A percentile compares a stretch with the other conserved stretches of the same genome.
These are phyloP conservation scores for Apiotrichum gamsii DNA, from an alignment of 1,284 basidiomycete species.

Conservation along the genomic window DNA sequence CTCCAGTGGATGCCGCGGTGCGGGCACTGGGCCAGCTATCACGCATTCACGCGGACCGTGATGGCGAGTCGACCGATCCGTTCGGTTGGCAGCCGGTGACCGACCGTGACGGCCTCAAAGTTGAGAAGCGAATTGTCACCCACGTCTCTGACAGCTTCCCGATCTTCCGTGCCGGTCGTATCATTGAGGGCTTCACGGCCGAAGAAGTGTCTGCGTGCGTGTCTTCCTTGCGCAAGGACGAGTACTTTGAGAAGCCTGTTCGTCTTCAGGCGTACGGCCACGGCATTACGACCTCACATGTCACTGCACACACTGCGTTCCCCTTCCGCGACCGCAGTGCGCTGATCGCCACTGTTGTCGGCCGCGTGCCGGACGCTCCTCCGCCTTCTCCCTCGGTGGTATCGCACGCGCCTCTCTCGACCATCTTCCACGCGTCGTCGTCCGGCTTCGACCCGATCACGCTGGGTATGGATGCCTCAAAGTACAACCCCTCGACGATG, in stretches of 20 bases:
- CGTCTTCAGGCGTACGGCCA: slow-evolving; percentile 76
- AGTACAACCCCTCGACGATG: slow-evolving; percentile 70
- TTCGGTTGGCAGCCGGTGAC: slow-evolving; percentile 76
- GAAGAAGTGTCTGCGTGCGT: slow-evolving; percentile 77
- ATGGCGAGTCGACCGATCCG: slow-evolving; percentile 48
- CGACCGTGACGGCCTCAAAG: slow-evolving; percentile 67
- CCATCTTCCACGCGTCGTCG: slow-evolving; percentile 70
- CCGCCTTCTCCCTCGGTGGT: slow-evolving; percentile 46
- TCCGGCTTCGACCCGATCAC: slow-evolving; percentile 63
- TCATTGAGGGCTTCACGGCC: slow-evolving; percentile 89
- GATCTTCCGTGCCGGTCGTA: slow-evolving; percentile 81
- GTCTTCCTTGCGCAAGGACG: slow-evolving; percentile 50
- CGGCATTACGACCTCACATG: slow-evolving; percentile 56
- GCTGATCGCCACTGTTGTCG: slow-evolving; percentile 68
- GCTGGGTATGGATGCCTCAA: slow-evolving; percentile 52
- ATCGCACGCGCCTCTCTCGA: slow-evolving; percentile 44
- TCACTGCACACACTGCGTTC: slow-evolving; percentile 62
- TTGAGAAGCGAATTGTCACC: slow-evolving; percentile 68
- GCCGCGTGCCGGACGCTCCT: slow-evolving; percentile 53
- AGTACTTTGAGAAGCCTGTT: slow-evolving; percentile 55
- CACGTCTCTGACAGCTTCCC: slow-evolving; percentile 76
- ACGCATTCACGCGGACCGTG: slow-evolving; percentile 59
- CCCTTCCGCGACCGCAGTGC: slow-evolving; percentile 88
- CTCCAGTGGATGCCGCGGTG: slow-evolving; percentile 66
- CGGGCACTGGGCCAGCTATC: slow-evolving; percentile 73